These are phyloP conservation scores for Rosellinia necatrix DNA, from an alignment of 2,329 filamentous ascomycete species.

Conservation along the genomic window DNA sequence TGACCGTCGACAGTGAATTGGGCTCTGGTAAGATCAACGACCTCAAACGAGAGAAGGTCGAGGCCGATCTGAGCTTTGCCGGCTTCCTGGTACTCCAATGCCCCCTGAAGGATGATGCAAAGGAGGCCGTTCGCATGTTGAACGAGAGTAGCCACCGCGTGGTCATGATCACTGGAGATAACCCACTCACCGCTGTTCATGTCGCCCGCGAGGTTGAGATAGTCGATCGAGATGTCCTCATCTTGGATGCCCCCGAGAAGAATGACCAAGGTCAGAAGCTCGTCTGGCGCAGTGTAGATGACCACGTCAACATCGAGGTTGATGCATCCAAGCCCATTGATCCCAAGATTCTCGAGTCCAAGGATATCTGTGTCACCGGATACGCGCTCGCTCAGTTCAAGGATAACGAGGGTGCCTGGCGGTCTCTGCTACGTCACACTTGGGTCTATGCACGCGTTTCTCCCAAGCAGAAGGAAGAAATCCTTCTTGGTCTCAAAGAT, in stretches of 20 bases:
- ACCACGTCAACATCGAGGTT: constrained; percentile 83
- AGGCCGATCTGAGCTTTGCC: constrained; percentile 82
- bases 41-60: constrained; percentile 89
- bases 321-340: constrained; percentile 83
- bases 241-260: constrained; percentile 92
- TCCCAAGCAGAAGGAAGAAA: constrained; percentile 98
- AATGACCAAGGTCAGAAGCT: constrained; percentile 79
- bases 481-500: constrained; percentile 93
- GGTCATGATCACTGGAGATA: constrained; percentile 99
- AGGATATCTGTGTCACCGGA: constrained; percentile 94
- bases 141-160: constrained; percentile 98
- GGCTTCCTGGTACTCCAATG: constrained; percentile 96
- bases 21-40: constrained; percentile 88
- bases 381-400: constrained; percentile 91
- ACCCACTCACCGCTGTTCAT: constrained; percentile 93
- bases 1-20: constrained; percentile 80
- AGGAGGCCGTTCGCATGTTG: constrained; percentile 92
- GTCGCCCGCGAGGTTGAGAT: constrained; percentile 96
- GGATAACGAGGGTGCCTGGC: constrained; percentile 71
- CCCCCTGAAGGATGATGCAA: constrained; percentile 93
- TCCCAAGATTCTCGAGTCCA: constrained; percentile 75
- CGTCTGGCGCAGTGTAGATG: constrained; percentile 94
- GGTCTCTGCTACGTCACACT: constrained; percentile 79
- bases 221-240: constrained; percentile 91
- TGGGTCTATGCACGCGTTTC: constrained; percentile 99